Evolutionary conservation across 805 yeast species (phyloP).

Genomic region (Teunomyces kruisii): DNA sequence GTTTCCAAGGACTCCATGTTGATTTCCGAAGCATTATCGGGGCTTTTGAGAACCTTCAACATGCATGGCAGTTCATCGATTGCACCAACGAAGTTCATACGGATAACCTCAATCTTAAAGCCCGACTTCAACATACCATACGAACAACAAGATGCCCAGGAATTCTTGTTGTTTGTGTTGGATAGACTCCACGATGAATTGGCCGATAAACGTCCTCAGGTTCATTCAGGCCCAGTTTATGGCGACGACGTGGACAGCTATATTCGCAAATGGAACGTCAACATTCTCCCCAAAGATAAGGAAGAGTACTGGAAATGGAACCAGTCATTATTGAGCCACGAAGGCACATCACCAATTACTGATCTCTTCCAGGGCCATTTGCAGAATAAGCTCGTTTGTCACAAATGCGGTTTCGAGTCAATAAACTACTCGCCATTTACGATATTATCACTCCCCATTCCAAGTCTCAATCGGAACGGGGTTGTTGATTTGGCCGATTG

Average conservation of each 20-base stretch:
- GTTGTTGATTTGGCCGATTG: conserved; percentile 58
- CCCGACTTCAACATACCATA: conserved; percentile 69
- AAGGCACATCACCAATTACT: conserved; percentile 68
- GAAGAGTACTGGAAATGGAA: conserved; percentile 66
- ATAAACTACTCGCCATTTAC: conserved; percentile 62
- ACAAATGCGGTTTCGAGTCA: conserved; percentile 61
- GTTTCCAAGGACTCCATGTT: conserved; percentile 19
- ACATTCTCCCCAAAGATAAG: conserved; percentile 30
- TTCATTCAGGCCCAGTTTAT: conserved; percentile 7
- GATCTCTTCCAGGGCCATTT: conserved; percentile 72
- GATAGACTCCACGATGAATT: conserved; percentile 72
- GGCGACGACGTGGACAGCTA: conserved; percentile 24
- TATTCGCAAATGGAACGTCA: conserved; percentile 31
- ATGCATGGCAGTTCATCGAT: conserved; percentile 60
- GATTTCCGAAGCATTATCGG: conserved; percentile 52
- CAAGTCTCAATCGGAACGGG: conserved; percentile 32
- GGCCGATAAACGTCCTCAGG: conserved; percentile 22
- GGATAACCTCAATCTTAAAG: conserved; percentile 49
- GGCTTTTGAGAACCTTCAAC: conserved; percentile 57
- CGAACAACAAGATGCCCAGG: conserved; percentile 83
- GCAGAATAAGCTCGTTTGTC: conserved; percentile 62
- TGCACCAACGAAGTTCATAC: conserved; percentile 64
- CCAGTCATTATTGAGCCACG: conserved; percentile 46
- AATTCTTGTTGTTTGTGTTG: conserved; percentile 63
- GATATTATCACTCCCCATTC: conserved; percentile 63